Base-by-base conservation (phyloP, 176 grass and related monocot species). In the Metroxylon sagu region DNA sequence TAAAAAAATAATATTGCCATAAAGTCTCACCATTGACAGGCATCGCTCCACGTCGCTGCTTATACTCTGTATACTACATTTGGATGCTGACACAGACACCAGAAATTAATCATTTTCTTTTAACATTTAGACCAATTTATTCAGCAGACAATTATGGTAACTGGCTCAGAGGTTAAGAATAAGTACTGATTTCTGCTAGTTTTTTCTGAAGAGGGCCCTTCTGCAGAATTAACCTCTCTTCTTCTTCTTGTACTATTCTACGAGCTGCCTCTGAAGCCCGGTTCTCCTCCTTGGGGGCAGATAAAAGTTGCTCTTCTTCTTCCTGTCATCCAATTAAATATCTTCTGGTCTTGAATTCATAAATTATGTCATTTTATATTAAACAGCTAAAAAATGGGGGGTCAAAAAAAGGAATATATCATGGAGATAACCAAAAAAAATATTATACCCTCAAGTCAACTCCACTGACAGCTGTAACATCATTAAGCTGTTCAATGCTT, bases 401-500 rank as follows among this genome's bases (percentile, higher is more conserved):
- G 0, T 23, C 21, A 23, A 23, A 23, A 23, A 23, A 23, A 23
- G 21, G 21, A 23, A 23, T 23, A 23, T 23, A 23, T 23, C 21
- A 23, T 23, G 21, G 21, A 23, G 7, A 43, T 12, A 14, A 43
- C 10, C 10, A 43, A 43, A 43, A 10, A 43, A 43, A 12, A 3
- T 10, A 43, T 29, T 49, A 62, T 98, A 98, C 93, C 87, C 73
- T 98, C 65, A 98, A 61, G 81, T 98, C 88, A 77, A 98, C 93
- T 62, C 87, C 93, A 50, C 93, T 92, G 79, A 92, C 93, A 76
- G 84, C 93, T 29, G 93, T 89, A 29, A 98, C 93, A 88, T 92
- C 93, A 78, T 98, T 98, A 70, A 98, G 74, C 60, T 92, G 93
- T 16, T 98, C 87, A 58, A 92, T 98, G 68, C 93, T 98, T 83